Evolutionary conservation across 1,284 basidiomycete species (phyloP), one percentile per base, ranked within the genome.

Genomic region (Megacollybia platyphylla): DNA sequence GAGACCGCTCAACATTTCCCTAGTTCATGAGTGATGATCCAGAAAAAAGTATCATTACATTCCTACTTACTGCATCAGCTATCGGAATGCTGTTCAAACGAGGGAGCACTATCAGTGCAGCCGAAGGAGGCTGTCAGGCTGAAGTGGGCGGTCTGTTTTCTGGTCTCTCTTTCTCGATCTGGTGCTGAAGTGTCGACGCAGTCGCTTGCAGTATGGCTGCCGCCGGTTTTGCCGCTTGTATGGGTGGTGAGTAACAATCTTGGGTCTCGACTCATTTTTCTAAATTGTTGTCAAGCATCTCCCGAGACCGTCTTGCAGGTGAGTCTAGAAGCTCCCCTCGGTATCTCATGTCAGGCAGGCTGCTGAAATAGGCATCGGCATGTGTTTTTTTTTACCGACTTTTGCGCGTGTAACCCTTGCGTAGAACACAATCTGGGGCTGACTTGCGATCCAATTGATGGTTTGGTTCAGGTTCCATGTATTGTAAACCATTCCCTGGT

Each of bases 41-140:
- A 1, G 83, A 91, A 55, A 86, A 85, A 54, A 83, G 84, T 45
- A 73, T 93, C 8, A 71, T 82, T 59, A 96, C 91, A 0, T 92
- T 92, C 60, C 57, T 93, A 37, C 64, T 92, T 43, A 91, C 87
- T 2, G 86, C 90, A 38, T 69, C 85, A 44, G 84, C 92, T 1
- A 66, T 97, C 43, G 92, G 92, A 4, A 97, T 97, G 94, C 67
- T 97, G 13, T 97, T 94, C 70, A 97, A 97, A 59, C 77, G 93
- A 43, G 93, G 93, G 17, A 93, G 91, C 44, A 97, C 93, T 1
- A 97, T 97, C 41, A 88, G 84, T 36, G 94, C 93, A 7, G 93
- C 94, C 0, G 93, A 97, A 60, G 91, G 90, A 34, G 90, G 85
- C 15, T 88, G 85, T 57, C 86, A 88, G 57, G 85, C 85, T 17